Base-by-base conservation (phyloP, 306 rosid genomes). In the Cicer yamashitae region DNA sequence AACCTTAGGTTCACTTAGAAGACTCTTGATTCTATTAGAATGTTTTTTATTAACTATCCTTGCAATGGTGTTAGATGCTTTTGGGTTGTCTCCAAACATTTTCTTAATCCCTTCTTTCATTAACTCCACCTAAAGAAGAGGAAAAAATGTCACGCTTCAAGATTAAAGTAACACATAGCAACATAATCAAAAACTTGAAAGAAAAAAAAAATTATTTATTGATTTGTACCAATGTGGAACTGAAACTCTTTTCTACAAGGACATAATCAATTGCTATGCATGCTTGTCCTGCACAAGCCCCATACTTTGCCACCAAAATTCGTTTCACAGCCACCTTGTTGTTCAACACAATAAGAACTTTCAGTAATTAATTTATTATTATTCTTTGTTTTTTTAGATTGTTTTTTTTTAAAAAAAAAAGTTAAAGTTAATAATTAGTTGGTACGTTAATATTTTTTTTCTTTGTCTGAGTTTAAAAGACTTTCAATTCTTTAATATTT, bases 211-310 rank as follows among this genome's bases (percentile, higher is more conserved):
- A 17, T 10, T 12, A 47, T 11, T 10, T 43, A 68, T 40, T 34
- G 18, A 1, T 41, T 59, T 67, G 7, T 85, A 91, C 97, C 89
- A 88, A 62, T n/a, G 53, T 70, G 7, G 86, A 41, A 71, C 86
- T 30, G 71, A 82, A 91, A 20, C 71, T 73, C 74, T 77, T 86
- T 34, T 91, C 96, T 45, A 79, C 90, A 9, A 91, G 87, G 4
- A 91, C 6, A 72, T 91, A 89, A 67, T 91, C 97, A 6, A 91
- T 79, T 56, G 89, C 81, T 59, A 91, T 77, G 88, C 97, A 89
- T 63, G 91, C 97, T 81, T 91, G 97, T 59, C 97, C 97, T 7
- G 88, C 96, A 78, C 97, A 91, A 15, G 87, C 8, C 22, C 93
- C 97, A 64, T 22, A 91, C 80, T 91, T 91, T 17, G 89, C 91